Percentiles rank a stretch among this genome's conserved stretches.
phyloP scores from a whole-genome alignment of 2,329 filamentous ascomycete genomes.

The Arthrinium phaeospermum region DNA sequence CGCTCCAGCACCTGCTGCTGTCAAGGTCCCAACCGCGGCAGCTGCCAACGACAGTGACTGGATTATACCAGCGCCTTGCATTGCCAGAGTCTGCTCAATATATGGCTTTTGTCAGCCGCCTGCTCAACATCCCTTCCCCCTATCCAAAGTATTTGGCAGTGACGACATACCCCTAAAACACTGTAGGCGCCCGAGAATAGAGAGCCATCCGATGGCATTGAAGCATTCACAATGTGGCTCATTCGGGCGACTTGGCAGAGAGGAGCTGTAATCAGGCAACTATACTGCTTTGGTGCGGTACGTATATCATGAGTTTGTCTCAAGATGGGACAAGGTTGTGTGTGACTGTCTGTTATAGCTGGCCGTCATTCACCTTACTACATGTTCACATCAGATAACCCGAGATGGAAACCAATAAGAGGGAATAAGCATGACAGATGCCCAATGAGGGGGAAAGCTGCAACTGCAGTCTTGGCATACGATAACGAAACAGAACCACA shows the following conservation, averaged over 20 bases:
- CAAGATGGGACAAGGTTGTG: no score
- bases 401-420: no score
- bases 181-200: not conserved
- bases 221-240: not conserved
- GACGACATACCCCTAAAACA: not conserved
- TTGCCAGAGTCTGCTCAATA: not conserved
- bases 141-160: not conserved
- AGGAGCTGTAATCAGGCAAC: no score
- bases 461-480: no score
- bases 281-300: no score
- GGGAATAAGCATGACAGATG: no score
- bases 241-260: not conserved
- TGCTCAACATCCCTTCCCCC: not conserved
- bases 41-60: not conserved
- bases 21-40: not conserved
- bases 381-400: no score
- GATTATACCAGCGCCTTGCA: not conserved
- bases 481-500: no score
- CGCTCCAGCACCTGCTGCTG: not conserved
- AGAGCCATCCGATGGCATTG: not conserved
- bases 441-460: no score
- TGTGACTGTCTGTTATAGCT: no score
- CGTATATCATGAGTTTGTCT: no score
- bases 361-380: no score
- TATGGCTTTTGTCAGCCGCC: not conserved